Evolutionary conservation across 2,329 filamentous ascomycete genomes (phyloP).

Genomic region (Colletotrichum cuscutae): DNA sequence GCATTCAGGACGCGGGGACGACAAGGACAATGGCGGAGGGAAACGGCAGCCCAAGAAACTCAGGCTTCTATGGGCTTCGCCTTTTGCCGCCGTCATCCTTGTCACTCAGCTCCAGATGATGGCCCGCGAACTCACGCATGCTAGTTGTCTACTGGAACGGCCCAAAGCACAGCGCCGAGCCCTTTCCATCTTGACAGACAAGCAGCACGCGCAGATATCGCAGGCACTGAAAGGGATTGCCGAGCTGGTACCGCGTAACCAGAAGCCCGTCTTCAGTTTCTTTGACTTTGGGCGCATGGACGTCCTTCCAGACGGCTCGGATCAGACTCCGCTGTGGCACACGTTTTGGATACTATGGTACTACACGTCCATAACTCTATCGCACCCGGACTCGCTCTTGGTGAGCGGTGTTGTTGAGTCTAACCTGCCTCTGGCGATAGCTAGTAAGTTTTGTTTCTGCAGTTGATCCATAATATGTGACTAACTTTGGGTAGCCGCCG

Average conservation of each 20-base stretch:
- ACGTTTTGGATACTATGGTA: conserved; percentile 26
- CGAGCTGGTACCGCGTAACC: conserved; percentile 9
- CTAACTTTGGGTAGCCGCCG: neutral
- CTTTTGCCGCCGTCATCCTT: conserved; percentile 18
- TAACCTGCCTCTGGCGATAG: conserved; percentile 11
- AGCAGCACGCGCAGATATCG: conserved; percentile 17
- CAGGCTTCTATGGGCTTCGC: conserved; percentile 18
- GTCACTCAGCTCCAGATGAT: conserved; percentile 26
- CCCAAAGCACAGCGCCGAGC: conserved; percentile 17
- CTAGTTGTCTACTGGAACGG: conserved; percentile 16
- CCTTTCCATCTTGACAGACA: conserved; percentile 12
- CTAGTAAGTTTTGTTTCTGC: neutral
- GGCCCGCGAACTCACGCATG: conserved; percentile 17
- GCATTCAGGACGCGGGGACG: neutral
- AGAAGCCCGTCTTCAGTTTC: conserved; percentile 14
- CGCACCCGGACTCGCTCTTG: conserved; percentile 10
- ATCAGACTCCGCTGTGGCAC: conserved; percentile 24
- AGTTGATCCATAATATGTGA: too few relatives aligned
- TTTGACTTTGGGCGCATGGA: conserved; percentile 27
- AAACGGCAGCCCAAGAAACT: conserved; percentile 8
- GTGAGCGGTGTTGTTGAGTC: conserved; percentile 24
- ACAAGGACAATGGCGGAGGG: neutral
- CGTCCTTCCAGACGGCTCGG: neutral
- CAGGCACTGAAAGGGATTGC: conserved; percentile 17
- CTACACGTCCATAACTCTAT: conserved; percentile 20